These are phyloP conservation scores for Ophiostoma sp. DNA, from an alignment of 2,329 filamentous ascomycete genomes.

Conservation along the genomic window DNA sequence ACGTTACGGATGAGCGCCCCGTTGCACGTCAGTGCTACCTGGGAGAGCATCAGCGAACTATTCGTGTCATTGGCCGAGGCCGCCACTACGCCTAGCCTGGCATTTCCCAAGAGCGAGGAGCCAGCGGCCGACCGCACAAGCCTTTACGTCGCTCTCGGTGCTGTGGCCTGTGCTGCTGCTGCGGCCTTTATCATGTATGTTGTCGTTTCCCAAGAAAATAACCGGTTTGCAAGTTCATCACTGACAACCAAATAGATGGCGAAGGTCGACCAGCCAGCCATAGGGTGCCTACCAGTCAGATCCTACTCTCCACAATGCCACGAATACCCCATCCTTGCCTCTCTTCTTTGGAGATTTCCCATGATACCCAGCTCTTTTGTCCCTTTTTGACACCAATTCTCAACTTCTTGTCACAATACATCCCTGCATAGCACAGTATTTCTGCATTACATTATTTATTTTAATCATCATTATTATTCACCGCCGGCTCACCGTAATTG, in stretches of 20 bases:
- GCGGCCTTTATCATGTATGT: conserved; percentile 70
- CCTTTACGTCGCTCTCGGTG: conserved; percentile 81
- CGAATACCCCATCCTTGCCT: not conserved
- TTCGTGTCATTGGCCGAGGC: conserved; percentile 91
- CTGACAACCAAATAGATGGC: conserved; percentile 27
- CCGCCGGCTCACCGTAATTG: not conserved
- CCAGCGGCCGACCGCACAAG: conserved; percentile 80
- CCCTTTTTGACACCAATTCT: conserved; percentile 14
- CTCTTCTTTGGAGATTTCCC: not conserved
- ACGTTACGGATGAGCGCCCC: conserved; percentile 85
- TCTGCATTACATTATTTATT: not conserved
- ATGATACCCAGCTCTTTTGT: conserved; percentile 26
- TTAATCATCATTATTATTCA: not conserved
- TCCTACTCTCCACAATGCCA: not conserved
- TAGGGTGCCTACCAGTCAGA: not conserved
- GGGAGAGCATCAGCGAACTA: conserved; percentile 89
- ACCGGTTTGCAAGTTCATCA: not conserved
- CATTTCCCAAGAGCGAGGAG: conserved; percentile 87
- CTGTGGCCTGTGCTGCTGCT: conserved; percentile 63
- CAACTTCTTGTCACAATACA: conserved; percentile 2
- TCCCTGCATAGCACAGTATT: not conserved
- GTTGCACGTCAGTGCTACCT: conserved; percentile 90
- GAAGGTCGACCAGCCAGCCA: conserved; percentile 28
- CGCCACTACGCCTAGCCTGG: conserved; percentile 83
- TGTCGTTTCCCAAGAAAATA: not conserved